phyloP scores from a whole-genome alignment of 2,329 filamentous ascomycete species.

The Cucurbitaria berberidis region DNA sequence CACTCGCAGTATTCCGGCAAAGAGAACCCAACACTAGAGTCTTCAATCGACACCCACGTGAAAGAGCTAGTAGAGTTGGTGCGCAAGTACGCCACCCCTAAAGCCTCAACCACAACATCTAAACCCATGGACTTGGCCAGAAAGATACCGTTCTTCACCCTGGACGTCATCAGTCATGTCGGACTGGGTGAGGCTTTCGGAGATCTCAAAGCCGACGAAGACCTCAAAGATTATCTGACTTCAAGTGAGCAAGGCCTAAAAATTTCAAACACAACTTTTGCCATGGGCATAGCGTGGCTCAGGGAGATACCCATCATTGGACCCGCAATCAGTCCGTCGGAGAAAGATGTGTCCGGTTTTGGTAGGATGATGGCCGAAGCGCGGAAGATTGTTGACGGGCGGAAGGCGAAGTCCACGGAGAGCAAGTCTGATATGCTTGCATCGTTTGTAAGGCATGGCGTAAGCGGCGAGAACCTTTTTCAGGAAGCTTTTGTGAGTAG shows the following conservation, averaged over 20 bases:
- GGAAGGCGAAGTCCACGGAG: conserved; percentile 53
- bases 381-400: conserved; percentile 43
- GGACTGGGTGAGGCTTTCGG: conserved; percentile 61
- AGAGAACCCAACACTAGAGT: conserved; percentile 60
- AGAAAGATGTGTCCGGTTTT: conserved; percentile 45
- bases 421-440: conserved; percentile 61
- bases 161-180: conserved; percentile 63
- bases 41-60: conserved; percentile 57
- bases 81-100: conserved; percentile 52
- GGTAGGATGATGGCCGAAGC: conserved; percentile 44
- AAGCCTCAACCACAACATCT: conserved; percentile 27
- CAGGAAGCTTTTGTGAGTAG: conserved; percentile 41
- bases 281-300: conserved; percentile 36
- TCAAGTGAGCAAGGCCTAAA: conserved; percentile 50
- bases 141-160: conserved; percentile 59
- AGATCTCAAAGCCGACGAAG: conserved; percentile 57
- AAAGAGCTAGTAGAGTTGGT: conserved; percentile 57
- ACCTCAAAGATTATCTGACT: conserved; percentile 55
- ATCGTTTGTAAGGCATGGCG: conserved; percentile 57
- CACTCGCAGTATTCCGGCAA: conserved; percentile 58
- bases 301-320: conserved; percentile 32
- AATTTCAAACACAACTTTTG: conserved; percentile 36
- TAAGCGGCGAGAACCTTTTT: conserved; percentile 51
- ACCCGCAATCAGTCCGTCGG: conserved; percentile 36
- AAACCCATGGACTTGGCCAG: conserved; percentile 55